phyloP scores from a whole-genome alignment of 2,329 filamentous ascomycete species.

The Ophiostoma perfectum region DNA sequence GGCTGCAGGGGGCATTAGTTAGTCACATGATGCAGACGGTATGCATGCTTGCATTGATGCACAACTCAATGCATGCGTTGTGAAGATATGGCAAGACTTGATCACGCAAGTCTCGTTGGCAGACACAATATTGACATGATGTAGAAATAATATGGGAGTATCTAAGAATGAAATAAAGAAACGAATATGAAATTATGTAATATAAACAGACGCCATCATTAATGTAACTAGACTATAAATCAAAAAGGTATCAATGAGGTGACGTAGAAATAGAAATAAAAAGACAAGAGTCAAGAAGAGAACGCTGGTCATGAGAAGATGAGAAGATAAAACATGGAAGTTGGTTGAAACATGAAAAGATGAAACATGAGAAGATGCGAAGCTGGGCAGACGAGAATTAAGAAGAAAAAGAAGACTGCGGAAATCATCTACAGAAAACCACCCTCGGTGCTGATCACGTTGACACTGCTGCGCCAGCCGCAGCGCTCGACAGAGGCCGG shows the following conservation, averaged over 20 bases:
- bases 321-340: background rate
- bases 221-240: background rate
- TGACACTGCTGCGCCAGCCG: slow-evolving; percentile 53
- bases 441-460: slow-evolving; percentile 49
- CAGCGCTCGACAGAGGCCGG: slow-evolving; percentile 38
- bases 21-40: too few relatives aligned
- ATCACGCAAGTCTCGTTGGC: too few relatives aligned
- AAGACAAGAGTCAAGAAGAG: slow-evolving; percentile 9
- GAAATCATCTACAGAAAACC: slow-evolving; percentile 45
- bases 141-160: too few relatives aligned
- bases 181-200: background rate
- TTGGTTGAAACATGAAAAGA: background rate
- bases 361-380: background rate
- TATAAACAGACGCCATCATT: background rate
- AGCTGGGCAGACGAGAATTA: background rate
- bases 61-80: too few relatives aligned
- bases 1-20: too few relatives aligned
- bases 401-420: background rate
- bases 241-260: slow-evolving; percentile 11
- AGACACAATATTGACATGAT: too few relatives aligned
- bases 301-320: slow-evolving; percentile 4
- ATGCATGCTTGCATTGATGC: too few relatives aligned
- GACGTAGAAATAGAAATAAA: background rate
- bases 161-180: background rate
- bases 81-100: too few relatives aligned